These are phyloP conservation scores for Neurospora tetrasperma DNA, from an alignment of 495 filamentous ascomycete genomes.

Conservation along the genomic window DNA sequence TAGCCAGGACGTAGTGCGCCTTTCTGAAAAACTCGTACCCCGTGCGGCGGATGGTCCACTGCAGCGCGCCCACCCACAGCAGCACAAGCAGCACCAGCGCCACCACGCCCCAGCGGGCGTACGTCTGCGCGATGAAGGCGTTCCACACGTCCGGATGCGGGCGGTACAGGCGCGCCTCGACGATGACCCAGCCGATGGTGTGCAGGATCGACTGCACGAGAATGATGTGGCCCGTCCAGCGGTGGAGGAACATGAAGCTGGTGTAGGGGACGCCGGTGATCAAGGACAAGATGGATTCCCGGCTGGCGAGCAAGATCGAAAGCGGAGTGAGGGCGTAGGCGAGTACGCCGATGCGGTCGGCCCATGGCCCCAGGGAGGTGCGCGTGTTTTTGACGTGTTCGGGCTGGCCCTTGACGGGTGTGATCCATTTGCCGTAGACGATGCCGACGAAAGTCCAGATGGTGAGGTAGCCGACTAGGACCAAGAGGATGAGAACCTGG, in stretches of 20 bases:
- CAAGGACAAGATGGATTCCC: slow-evolving; percentile 50
- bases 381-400: slow-evolving; percentile 42
- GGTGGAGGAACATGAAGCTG: slow-evolving; percentile 59
- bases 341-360: slow-evolving; percentile 50
- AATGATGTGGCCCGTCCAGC: slow-evolving; percentile 56
- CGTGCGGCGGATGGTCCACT: slow-evolving; percentile 41
- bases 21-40: slow-evolving; percentile 62
- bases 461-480: slow-evolving; percentile 44
- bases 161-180: slow-evolving; percentile 51
- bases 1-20: slow-evolving; percentile 51
- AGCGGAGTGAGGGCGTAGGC: slow-evolving; percentile 60
- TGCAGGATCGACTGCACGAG: slow-evolving; percentile 50
- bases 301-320: slow-evolving; percentile 45
- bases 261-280: slow-evolving; percentile 58
- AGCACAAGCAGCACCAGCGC: slow-evolving; percentile 49
- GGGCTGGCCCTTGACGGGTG: slow-evolving; percentile 40
- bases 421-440: slow-evolving; percentile 48
- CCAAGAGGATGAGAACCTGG: slow-evolving; percentile 30
- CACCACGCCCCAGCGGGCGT: slow-evolving; percentile 56
- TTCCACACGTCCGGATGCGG: slow-evolving; percentile 48
- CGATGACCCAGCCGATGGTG: slow-evolving; percentile 54
- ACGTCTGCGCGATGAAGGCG: slow-evolving; percentile 41
- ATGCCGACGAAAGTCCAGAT: slow-evolving; percentile 55
- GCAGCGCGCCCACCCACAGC: slow-evolving; percentile 44
- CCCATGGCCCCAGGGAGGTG: slow-evolving; percentile 48